phyloP scores from a whole-genome alignment of 345 rosid species.

The Eucalyptus urophylla region DNA sequence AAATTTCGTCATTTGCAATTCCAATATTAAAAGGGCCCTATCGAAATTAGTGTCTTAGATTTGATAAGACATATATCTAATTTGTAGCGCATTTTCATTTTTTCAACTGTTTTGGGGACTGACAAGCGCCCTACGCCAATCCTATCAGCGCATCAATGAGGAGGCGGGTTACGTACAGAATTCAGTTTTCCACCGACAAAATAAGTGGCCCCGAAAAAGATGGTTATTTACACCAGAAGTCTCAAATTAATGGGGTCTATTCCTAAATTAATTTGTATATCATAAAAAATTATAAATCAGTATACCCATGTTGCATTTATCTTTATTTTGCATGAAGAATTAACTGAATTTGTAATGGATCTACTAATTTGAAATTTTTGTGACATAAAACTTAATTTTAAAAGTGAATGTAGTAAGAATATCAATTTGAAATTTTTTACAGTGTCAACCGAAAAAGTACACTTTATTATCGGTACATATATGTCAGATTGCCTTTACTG shows the following conservation, averaged over 20 bases:
- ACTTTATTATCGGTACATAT: not conserved
- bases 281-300: not conserved
- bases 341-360: not conserved
- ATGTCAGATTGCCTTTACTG: not conserved
- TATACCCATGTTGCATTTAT: not conserved
- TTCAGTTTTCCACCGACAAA: not conserved
- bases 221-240: too few species aligned
- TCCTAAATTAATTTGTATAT: not conserved
- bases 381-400: not conserved
- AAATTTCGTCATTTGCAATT: not conserved
- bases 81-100: not conserved
- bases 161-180: not conserved
- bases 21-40: not conserved
- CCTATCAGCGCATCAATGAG: not conserved
- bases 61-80: not conserved
- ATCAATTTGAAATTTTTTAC: not conserved
- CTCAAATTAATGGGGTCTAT: not conserved
- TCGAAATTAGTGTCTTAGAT: not conserved
- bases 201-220: not conserved
- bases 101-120: not conserved
- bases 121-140: not conserved
- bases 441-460: fast-evolving
- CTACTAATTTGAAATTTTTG: not conserved
- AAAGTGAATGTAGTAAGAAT: not conserved
- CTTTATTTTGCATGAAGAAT: not conserved